Percentiles rank a stretch among this genome's conserved stretches.
Evolutionary conservation across 2,329 filamentous ascomycete genomes (phyloP).

Genomic region (Seiridium cupressi): DNA sequence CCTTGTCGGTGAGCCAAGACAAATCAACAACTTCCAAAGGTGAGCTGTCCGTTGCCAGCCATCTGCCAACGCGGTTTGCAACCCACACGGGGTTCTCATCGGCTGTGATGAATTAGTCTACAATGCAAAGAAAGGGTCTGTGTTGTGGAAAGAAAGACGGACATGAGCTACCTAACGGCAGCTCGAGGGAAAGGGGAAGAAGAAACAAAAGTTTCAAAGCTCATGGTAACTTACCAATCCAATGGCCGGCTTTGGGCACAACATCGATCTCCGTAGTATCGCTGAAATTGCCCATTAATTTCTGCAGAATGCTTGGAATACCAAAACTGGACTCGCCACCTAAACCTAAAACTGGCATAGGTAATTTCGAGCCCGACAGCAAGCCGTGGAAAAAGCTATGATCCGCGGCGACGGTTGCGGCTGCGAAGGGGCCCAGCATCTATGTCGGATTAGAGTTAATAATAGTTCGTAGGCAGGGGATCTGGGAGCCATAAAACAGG

Average conservation of each 20-base stretch:
- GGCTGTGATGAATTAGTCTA: conserved; percentile 7
- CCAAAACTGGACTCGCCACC: conserved; percentile 34
- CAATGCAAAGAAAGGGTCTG: not conserved
- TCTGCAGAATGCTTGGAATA: conserved; percentile 8
- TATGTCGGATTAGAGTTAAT: too few species aligned
- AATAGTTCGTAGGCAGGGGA: too few species aligned
- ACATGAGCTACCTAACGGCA: too few species aligned
- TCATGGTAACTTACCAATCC: conserved; percentile 27
- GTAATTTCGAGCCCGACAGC: conserved; percentile 17
- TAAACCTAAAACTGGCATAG: conserved; percentile 28
- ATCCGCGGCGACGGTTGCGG: conserved; percentile 29
- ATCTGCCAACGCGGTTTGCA: conserved; percentile 18
- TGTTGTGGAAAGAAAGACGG: too few species aligned
- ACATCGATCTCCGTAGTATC: conserved; percentile 25
- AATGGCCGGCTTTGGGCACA: conserved; percentile 36
- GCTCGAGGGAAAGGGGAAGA: too few species aligned
- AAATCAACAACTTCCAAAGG: conserved; percentile 15
- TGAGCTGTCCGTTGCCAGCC: conserved; percentile 17
- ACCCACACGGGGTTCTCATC: conserved; percentile 25
- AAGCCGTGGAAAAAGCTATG: conserved; percentile 31
- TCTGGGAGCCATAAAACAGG: not conserved
- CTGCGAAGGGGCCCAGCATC: conserved; percentile 28
- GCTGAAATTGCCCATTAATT: conserved; percentile 19
- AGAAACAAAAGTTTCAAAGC: too few species aligned
- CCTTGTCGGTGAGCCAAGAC: conserved; percentile 15